A percentile compares a stretch with the other conserved stretches of the same genome.
These are phyloP conservation scores for Chenopodium quinoa DNA, from an alignment of 148 eudicot genomes.

Conservation along the genomic window DNA sequence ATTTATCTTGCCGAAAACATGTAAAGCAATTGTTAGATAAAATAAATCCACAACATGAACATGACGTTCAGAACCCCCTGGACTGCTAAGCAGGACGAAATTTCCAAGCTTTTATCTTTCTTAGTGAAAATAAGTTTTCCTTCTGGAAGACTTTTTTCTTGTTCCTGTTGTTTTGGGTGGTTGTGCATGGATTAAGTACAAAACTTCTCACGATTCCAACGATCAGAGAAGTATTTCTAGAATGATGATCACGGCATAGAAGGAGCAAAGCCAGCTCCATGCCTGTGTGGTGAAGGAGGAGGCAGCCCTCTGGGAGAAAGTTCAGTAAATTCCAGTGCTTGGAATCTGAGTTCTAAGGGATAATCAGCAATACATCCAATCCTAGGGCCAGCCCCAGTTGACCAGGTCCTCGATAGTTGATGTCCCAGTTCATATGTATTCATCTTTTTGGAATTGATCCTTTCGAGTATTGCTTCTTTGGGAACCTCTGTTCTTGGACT, in stretches of 20 bases:
- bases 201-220: background rate
- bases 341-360: constrained; percentile 65
- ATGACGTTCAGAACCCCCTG: background rate
- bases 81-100: background rate
- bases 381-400: constrained; percentile 83
- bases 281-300: constrained; percentile 11
- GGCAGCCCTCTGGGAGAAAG: constrained; percentile 57
- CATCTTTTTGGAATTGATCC: constrained; percentile 68
- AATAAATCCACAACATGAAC: background rate
- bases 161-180: background rate
- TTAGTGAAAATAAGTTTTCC: background rate
- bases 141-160: background rate
- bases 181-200: background rate
- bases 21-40: background rate
- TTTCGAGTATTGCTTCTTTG: constrained; percentile 52
- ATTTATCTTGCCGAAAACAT: background rate
- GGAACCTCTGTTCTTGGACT: constrained; percentile 69
- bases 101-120: background rate
- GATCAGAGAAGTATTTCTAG: background rate
- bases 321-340: constrained; percentile 67
- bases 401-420: constrained; percentile 68
- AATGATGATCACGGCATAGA: constrained; percentile 25
- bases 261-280: constrained; percentile 25
- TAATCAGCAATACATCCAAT: constrained; percentile 85
- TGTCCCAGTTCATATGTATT: constrained; percentile 65